phyloP scores from a whole-genome alignment of 2,329 filamentous ascomycete genomes.

The Epichloe brachyelytri region DNA sequence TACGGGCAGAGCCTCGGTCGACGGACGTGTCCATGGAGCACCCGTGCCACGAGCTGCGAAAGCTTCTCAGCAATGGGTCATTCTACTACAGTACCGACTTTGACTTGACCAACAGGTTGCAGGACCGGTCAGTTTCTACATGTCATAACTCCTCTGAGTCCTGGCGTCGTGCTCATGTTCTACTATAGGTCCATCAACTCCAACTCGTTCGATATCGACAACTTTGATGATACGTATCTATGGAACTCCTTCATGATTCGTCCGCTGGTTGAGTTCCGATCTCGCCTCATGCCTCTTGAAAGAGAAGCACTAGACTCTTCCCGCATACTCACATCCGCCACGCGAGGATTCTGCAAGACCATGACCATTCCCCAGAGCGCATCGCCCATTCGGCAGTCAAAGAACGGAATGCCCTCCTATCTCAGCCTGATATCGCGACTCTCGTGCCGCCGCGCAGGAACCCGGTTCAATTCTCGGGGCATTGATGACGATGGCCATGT shows the following conservation, averaged over 20 bases:
- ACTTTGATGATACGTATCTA: constrained; percentile 80
- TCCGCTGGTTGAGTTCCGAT: constrained; percentile 80
- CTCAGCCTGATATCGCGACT: constrained; percentile 85
- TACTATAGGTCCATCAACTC: constrained; percentile 53
- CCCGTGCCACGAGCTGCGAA: constrained; percentile 81
- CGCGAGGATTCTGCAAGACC: constrained; percentile 81
- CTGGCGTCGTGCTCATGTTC: not conserved
- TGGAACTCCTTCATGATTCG: constrained; percentile 99
- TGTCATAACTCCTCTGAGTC: not conserved
- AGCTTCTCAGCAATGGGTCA: constrained; percentile 80
- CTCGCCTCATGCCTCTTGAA: constrained; percentile 61
- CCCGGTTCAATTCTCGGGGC: constrained; percentile 90
- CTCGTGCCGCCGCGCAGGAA: constrained; percentile 83
- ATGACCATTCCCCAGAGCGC: constrained; percentile 69
- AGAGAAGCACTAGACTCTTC: constrained; percentile 72
- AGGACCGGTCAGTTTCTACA: constrained; percentile 52
- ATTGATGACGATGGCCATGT: constrained; percentile 97
- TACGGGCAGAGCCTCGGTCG: constrained; percentile 39
- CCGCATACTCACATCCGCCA: constrained; percentile 81
- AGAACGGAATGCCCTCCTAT: constrained; percentile 63
- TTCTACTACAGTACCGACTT: constrained; percentile 99
- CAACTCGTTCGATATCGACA: constrained; percentile 77
- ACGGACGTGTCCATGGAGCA: constrained; percentile 66
- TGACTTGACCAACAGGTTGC: constrained; percentile 83
- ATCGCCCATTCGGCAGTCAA: constrained; percentile 53